Evolutionary conservation across 345 rosid genomes (phyloP).

Genomic region (Eucalyptus fibrosa): DNA sequence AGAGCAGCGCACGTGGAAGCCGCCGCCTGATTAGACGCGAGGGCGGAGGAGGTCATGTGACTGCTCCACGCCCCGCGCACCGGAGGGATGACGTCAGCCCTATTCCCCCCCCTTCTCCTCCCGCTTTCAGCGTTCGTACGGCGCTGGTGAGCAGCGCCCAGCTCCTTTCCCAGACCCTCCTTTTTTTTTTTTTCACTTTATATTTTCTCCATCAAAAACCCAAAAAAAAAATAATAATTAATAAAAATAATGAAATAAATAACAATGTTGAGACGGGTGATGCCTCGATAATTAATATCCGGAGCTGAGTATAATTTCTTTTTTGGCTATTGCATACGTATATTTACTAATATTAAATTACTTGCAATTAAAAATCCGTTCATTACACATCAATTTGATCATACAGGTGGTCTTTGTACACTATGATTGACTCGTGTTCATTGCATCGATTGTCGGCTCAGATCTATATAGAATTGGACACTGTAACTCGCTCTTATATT

Average conservation of each 20-base stretch:
- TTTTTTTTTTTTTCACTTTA: background rate
- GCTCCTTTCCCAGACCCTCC: background rate
- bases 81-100: background rate
- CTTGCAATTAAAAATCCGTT: accelerated
- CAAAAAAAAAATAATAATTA: background rate
- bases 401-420: accelerated
- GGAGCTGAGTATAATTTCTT: background rate
- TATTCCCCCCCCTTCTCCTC: background rate
- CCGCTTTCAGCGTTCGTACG: background rate
- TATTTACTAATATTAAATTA: background rate
- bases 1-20: background rate
- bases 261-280: background rate
- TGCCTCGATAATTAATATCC: background rate
- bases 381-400: accelerated
- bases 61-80: background rate
- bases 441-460: accelerated
- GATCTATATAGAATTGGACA: accelerated
- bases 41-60: background rate
- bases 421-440: accelerated
- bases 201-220: background rate
- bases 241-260: background rate
- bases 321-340: background rate
- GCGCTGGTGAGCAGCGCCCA: background rate
- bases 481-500: background rate
- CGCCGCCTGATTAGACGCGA: conserved; percentile 21